These are phyloP conservation scores for Diaporthe sp. DNA, from an alignment of 2,329 filamentous ascomycete genomes.

Conservation along the genomic window DNA sequence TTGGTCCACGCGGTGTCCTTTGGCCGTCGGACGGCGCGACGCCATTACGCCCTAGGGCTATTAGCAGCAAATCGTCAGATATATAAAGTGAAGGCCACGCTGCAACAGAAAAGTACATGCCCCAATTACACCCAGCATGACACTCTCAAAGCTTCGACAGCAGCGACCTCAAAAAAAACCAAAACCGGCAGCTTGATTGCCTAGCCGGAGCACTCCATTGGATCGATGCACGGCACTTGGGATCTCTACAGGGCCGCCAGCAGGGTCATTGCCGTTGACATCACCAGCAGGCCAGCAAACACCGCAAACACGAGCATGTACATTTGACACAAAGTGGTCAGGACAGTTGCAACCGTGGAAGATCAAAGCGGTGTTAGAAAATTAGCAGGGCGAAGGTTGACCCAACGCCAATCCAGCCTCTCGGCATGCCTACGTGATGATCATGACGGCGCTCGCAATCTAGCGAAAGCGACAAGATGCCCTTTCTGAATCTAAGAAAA, in stretches of 20 bases:
- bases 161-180: no score
- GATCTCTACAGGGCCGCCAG: no score
- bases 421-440: slow-evolving; percentile 8
- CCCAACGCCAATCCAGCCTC: background rate
- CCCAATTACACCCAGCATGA: no score
- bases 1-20: no score
- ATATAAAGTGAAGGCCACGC: no score
- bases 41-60: no score
- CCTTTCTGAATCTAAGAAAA: background rate
- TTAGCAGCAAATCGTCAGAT: no score
- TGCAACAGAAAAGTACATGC: no score
- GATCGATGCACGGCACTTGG: background rate
- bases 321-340: background rate
- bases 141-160: no score
- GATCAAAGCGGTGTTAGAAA: background rate
- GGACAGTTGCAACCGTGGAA: background rate
- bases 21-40: no score
- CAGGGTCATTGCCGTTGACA: background rate
- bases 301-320: background rate
- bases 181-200: background rate
- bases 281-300: background rate
- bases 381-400: background rate
- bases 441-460: slow-evolving; percentile 17
- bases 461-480: background rate
- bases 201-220: no score